Evolutionary conservation across 192 early-diverging fungal genomes (phyloP).

Genomic region (Coemansia sp.): DNA sequence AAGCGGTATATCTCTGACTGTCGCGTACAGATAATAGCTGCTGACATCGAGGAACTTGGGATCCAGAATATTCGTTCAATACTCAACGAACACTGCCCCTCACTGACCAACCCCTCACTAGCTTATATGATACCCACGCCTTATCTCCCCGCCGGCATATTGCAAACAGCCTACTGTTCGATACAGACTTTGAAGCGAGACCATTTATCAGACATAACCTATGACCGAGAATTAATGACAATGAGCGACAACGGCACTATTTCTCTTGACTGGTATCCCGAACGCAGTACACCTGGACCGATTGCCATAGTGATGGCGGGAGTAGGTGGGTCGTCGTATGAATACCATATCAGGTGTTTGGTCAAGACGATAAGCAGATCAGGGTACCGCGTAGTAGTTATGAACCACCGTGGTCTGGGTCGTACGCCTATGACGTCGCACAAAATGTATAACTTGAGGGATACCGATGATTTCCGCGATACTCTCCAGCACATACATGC

Average conservation of each 20-base stretch:
- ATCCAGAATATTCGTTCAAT: not conserved
- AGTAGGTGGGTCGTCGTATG: constrained; percentile 82
- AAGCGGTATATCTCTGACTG: constrained; percentile 12
- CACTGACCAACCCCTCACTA: constrained; percentile 39
- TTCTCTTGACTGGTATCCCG: constrained; percentile 78
- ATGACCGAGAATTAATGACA: constrained; percentile 46
- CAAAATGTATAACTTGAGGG: constrained; percentile 69
- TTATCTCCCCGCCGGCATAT: constrained; percentile 68
- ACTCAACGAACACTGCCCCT: constrained; percentile 44
- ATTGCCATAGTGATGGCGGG: constrained; percentile 79
- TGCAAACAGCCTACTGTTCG: constrained; percentile 61
- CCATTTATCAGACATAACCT: not conserved
- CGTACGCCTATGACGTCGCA: constrained; percentile 27
- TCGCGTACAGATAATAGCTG: constrained; percentile 11
- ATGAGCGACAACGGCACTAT: constrained; percentile 76
- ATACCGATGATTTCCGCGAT: constrained; percentile 65
- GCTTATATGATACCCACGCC: constrained; percentile 64
- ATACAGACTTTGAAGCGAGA: constrained; percentile 47
- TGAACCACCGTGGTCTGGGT: constrained; percentile 20
- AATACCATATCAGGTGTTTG: constrained; percentile 75
- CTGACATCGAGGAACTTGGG: not conserved
- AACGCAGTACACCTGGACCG: constrained; percentile 56
- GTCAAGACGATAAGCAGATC: constrained; percentile 56
- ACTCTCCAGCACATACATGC: constrained; percentile 19
- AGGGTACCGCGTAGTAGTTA: constrained; percentile 62